Base-by-base conservation (phyloP, 306 rosid genomes). In the Trifolium subterraneum region DNA sequence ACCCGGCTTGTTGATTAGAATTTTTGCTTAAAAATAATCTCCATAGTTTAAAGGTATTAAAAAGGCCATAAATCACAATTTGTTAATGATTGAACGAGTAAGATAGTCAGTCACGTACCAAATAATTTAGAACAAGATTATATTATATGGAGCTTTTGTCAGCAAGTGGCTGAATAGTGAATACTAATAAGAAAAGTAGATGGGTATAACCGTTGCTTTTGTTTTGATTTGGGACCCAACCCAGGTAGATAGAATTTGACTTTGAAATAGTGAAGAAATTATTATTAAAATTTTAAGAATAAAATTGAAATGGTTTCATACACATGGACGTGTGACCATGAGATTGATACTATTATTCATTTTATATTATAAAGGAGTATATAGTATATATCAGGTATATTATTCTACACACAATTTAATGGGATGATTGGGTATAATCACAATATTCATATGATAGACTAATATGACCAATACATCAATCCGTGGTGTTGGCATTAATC, bases 241-340 rank as follows among this genome's bases (percentile, higher is more conserved):
- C 5, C 74, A 36, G 51, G 79, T 72, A 72, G 84, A 82, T 87
- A 80, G 82, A 77, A 76, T 65, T 87, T 89, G 90, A 87, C 90
- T 87, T 81, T 54, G 78, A 69, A 85, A 84, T 68, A 69, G 79
- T 75, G 69, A 75, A 62, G 4, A 39, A 22, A 56, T 54, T 54
- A 56, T 54, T 54, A 33, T 6, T 6, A 79, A 71, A 51, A 72
- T 65, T 48, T 7, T 14, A 41, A 68, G 39, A 38, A 23, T 55
- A 25, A 54, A 3, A 10, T n/a, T 14, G 51, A 44, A 70, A 45
- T 70, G 80, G 47, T 63, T 75, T 70, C 50, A 64, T 81, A 62
- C 19, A 42, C 15, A 42, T 7, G 64, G 51, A 45, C 42, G 20
- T 33, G 23, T 44, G 33, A 11, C 23, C 12, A 41, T 10, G 48